Evolutionary conservation across 2,329 filamentous ascomycete genomes (phyloP), one percentile per base, ranked within the genome.

Genomic region (Penicillium sp.): DNA sequence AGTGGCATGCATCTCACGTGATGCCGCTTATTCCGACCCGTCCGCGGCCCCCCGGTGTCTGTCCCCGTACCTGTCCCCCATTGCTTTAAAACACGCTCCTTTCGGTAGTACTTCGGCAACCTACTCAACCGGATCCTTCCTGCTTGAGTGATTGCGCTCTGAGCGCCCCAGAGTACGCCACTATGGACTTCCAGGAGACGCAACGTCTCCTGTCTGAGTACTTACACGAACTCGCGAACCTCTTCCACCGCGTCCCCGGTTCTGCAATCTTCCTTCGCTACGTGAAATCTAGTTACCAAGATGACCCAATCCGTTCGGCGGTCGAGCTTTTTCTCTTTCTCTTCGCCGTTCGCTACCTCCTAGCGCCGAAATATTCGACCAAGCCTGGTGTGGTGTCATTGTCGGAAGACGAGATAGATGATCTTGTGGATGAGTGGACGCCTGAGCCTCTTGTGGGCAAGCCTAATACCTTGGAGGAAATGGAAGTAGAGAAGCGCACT

Each of bases 231-330:
- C 76, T 81, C 48, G 76, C 81, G 48, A 77, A 84, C 53, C 81
- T 86, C 52, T 95, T 99, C 70, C 92, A 96, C 67, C 90, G 88
- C 67, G 83, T 99, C 36, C 95, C 94, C 28, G 94, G 94, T 47
- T 97, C 93, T 28, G 89, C 93, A 39, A 96, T 99, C 64, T 81
- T 97, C 66, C 84, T 95, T 63, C 89, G 94, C 58, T 99, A 99
- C 75, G 91, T 99, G 70, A 90, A 90, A 73, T 96, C 91, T 52
- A 96, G 91, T 71, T 97, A 99, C 78, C 94, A 99, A 77, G 88
- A 99, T 70, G 94, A 99, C 66, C 94, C 94, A 9, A 85, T 97
- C 51, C 88, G 95, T 49, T 95, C 90, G 47, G 90, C 90, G 36
- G 90, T 99, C 62, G 94, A 99, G 75, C 79, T 99, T 46, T 86